Percentiles rank a stretch among this genome's conserved stretches.
Evolutionary conservation across 257 asterid genomes (phyloP).

Genomic region (Striga asiatica): DNA sequence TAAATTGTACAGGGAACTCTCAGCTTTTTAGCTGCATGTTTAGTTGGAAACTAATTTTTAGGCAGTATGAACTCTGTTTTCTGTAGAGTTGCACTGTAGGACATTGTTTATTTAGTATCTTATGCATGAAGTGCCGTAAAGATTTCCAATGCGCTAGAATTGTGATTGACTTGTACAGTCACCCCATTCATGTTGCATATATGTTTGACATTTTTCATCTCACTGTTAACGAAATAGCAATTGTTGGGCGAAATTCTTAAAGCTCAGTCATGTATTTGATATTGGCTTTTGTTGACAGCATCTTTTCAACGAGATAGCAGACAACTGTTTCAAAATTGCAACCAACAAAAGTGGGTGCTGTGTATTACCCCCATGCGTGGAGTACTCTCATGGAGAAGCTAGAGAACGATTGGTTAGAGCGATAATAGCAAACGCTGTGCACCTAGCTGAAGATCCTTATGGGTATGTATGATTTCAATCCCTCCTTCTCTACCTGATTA

Average conservation of each 20-base stretch:
- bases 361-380: constrained; percentile 57
- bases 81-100: no score
- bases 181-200: not conserved
- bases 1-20: no score
- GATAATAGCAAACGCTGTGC: constrained; percentile 37
- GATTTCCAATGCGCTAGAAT: not conserved
- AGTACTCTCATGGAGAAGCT: constrained; percentile 37
- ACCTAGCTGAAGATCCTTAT: constrained; percentile 53
- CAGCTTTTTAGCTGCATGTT: no score
- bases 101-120: not conserved
- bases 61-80: no score
- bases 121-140: not conserved
- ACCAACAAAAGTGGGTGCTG: constrained; percentile 69
- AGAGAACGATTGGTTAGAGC: constrained; percentile 30
- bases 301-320: constrained; percentile 35
- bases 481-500: not conserved
- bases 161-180: not conserved
- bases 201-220: not conserved
- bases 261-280: constrained; percentile 14
- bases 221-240: not conserved
- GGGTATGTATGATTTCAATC: constrained; percentile 48
- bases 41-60: no score
- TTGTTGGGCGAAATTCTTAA: not conserved
- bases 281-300: constrained; percentile 28
- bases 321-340: constrained; percentile 44